These are phyloP conservation scores for Protomyces macrosporus DNA, from an alignment of 1,139 yeast species.

Conservation along the genomic window DNA sequence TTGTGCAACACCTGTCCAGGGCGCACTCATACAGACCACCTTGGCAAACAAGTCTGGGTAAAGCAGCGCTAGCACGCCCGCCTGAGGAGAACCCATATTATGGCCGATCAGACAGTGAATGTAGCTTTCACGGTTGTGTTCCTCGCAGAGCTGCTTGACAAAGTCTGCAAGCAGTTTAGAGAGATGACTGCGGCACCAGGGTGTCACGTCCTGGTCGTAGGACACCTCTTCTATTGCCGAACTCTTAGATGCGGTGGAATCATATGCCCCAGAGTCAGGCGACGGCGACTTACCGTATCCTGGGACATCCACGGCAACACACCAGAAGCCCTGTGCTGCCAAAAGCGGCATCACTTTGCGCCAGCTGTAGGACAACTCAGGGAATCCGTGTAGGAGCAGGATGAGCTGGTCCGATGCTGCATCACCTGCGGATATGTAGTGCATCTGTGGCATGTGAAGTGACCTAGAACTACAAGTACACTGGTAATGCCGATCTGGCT, in stretches of 20 bases:
- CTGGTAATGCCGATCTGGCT: no score
- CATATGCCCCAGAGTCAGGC: background rate
- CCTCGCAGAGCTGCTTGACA: background rate
- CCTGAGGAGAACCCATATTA: constrained; percentile 18
- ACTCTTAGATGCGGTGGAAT: background rate
- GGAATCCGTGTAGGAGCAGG: constrained; percentile 20
- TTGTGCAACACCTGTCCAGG: constrained; percentile 12
- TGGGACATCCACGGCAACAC: constrained; percentile 10
- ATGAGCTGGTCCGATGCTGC: background rate
- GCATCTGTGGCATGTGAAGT: background rate
- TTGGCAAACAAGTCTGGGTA: constrained; percentile 9
- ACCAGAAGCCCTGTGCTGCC: constrained; percentile 10
- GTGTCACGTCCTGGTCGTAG: constrained; percentile 1
- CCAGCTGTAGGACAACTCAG: constrained; percentile 20
- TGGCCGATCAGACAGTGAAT: constrained; percentile 11
- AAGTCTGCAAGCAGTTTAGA: background rate
- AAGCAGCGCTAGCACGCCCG: constrained; percentile 4
- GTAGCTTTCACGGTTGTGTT: background rate
- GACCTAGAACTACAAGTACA: no score
- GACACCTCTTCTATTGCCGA: background rate
- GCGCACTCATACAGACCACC: constrained; percentile 14
- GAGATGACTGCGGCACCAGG: background rate
- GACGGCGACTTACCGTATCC: constrained; percentile 15
- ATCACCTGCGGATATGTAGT: background rate
- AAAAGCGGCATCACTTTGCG: constrained; percentile 14